Evolutionary conservation across 345 rosid species (phyloP), one percentile per base, ranked within the genome.

Genomic region (Eucalyptus tenuipes): DNA sequence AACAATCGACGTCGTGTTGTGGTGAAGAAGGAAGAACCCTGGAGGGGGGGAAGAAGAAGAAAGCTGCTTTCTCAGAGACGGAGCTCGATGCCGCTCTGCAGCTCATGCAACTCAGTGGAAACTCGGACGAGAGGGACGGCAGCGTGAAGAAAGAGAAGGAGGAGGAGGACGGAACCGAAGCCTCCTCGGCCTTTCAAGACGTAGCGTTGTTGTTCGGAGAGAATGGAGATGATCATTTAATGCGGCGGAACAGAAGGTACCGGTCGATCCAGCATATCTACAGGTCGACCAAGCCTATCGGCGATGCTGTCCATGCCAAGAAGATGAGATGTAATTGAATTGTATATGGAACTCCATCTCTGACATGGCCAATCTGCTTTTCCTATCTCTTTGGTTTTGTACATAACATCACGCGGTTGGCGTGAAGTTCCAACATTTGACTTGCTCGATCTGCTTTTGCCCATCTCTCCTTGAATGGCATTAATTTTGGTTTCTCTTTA

Each of bases 51-150:
- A 52, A 68, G 33, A 79, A 27, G 33, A 50, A 57, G 86, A 52
- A 7, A 50, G 84, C 59, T 11, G 49, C 9, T 16, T 91, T 91
- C 90, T 89, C 90, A 3, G 89, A 91, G 88, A 10, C 50, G 16
- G 92, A 91, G 88, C 87, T 91, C 20, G 90, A 89, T 29, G 92
- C 55, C 22, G 92, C 92, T 3, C 89, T 4, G 87, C 92, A 89
- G 49, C 89, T 91, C 49, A 8, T 91, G 42, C 90, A 89, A 48
- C 89, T 91, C 75, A 85, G 92, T 22, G 81, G 85, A 16, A 90
- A 87, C 29, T 57, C 64, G 8, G 64, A 87, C 1, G 59, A 49
- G 79, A 82, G 13, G 1, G 75, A 29, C 4, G 15, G 84, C 84
- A 3, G 15, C 15, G 4, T 8, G 16, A 75, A 40, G 84, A 75